Conservation (phyloP, 169 alveolate genomes). For the Perkinsus marinus region DNA sequence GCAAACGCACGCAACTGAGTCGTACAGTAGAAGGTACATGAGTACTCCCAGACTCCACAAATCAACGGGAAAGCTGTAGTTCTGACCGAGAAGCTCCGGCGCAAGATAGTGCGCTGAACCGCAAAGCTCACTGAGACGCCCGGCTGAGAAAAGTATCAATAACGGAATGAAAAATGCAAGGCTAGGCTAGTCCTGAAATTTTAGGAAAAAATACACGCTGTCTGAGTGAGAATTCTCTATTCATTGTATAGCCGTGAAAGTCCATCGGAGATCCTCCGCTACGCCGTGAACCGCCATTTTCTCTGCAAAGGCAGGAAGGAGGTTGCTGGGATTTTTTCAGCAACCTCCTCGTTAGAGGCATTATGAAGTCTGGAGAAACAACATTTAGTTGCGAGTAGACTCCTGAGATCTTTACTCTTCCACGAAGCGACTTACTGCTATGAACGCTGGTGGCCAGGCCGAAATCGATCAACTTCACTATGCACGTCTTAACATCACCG, state of each 20-base stretch:
- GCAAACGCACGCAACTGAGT: no score
- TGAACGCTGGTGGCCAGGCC: constrained; percentile 18
- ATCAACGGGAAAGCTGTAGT: constrained; percentile 17
- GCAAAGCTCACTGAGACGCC: constrained; percentile 7
- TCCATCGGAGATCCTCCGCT: no score
- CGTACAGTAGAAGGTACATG: constrained; percentile 19
- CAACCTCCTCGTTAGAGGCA: no score
- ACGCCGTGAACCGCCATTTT: no score
- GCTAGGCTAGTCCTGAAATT: background rate
- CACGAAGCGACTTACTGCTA: background rate
- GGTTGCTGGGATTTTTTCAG: no score
- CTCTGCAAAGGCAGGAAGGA: no score
- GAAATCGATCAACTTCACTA: constrained; percentile 40
- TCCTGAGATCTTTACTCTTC: background rate
- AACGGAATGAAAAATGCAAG: no score
- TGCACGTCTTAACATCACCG: background rate
- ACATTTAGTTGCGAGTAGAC: background rate
- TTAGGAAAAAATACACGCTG: background rate
- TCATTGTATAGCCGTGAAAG: no score
- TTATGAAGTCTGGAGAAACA: no score
- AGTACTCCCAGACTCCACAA: constrained; percentile 28
- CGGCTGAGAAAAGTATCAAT: background rate
- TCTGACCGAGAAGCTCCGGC: constrained; percentile 24
- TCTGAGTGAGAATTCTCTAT: no score
- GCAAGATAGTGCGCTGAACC: constrained; percentile 29